These are phyloP conservation scores for Galium porrigens DNA, from an alignment of 305 asterid species.

Conservation along the genomic window DNA sequence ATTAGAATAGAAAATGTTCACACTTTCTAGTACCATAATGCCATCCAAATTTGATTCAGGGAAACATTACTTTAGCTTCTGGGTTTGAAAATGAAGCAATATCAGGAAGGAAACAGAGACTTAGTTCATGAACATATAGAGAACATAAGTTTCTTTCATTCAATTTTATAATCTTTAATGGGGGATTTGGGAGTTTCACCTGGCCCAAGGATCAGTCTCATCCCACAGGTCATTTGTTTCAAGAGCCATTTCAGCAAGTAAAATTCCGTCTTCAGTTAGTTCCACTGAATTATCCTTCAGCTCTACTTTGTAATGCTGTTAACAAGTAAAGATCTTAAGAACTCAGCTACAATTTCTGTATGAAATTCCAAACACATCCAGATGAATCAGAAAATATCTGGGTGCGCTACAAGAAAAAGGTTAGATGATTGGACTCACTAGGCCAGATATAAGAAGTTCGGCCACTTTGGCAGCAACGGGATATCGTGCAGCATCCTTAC, in stretches of 20 bases:
- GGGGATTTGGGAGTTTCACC: constrained; percentile 28
- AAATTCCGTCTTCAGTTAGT: constrained; percentile 87
- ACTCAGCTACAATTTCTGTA: background rate
- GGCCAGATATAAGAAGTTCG: constrained; percentile 61
- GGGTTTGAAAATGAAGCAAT: background rate
- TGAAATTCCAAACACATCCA: background rate
- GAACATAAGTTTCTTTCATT: background rate
- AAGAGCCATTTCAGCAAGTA: constrained; percentile 85
- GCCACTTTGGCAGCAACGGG: constrained; percentile 98
- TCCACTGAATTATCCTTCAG: constrained; percentile 90
- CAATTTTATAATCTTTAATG: background rate
- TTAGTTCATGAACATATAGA: background rate
- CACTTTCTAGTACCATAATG: background rate
- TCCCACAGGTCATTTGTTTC: constrained; percentile 95
- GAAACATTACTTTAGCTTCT: background rate
- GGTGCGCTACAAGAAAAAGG: constrained; percentile 5
- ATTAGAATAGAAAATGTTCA: background rate
- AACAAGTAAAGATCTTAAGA: constrained; percentile 18
- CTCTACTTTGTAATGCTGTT: constrained; percentile 82
- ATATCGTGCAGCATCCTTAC: constrained; percentile 75
- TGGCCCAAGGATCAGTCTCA: constrained; percentile 99
- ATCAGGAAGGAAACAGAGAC: background rate
- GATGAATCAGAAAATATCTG: background rate
- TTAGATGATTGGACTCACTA: constrained; percentile 34
- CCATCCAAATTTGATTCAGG: background rate